phyloP scores from a whole-genome alignment of 768 basidiomycete genomes.

The Cystofilobasidium macerans region DNA sequence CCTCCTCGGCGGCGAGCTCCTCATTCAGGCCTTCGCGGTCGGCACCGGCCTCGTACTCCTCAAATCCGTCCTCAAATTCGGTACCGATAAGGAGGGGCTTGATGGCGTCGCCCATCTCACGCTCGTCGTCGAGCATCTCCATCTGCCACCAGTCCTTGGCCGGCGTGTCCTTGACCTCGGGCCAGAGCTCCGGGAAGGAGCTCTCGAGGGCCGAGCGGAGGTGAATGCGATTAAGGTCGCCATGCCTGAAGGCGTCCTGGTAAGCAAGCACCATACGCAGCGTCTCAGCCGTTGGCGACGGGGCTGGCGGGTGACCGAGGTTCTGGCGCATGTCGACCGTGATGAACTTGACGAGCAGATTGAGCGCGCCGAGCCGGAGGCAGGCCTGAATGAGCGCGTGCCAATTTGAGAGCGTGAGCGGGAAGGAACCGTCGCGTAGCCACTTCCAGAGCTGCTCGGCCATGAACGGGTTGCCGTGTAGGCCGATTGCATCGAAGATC shows the following conservation, averaged over 20 bases:
- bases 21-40: not conserved
- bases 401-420: constrained; percentile 21
- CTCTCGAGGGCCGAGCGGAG: not conserved
- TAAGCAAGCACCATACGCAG: constrained; percentile 9
- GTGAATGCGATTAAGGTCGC: not conserved
- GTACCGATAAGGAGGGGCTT: not conserved
- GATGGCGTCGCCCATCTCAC: constrained; percentile 11
- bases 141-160: constrained; percentile 8
- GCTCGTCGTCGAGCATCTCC: constrained; percentile 10
- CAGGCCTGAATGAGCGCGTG: constrained; percentile 14
- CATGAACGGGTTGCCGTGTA: constrained; percentile 5
- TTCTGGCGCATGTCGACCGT: constrained; percentile 15
- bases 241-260: constrained; percentile 1
- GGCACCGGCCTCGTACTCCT: not conserved
- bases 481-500: constrained; percentile 18
- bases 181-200: constrained; percentile 1
- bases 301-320: constrained; percentile 15
- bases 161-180: constrained; percentile 1
- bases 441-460: constrained; percentile 14
- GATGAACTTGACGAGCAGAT: not conserved
- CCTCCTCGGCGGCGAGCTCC: not conserved
- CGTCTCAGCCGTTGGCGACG: constrained; percentile 15
- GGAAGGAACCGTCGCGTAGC: constrained; percentile 23
- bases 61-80: not conserved
- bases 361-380: constrained; percentile 8